Percentiles rank a stretch among this genome's conserved stretches.
phyloP scores from a whole-genome alignment of 2,329 filamentous ascomycete species.

The Fusarium sp. region DNA sequence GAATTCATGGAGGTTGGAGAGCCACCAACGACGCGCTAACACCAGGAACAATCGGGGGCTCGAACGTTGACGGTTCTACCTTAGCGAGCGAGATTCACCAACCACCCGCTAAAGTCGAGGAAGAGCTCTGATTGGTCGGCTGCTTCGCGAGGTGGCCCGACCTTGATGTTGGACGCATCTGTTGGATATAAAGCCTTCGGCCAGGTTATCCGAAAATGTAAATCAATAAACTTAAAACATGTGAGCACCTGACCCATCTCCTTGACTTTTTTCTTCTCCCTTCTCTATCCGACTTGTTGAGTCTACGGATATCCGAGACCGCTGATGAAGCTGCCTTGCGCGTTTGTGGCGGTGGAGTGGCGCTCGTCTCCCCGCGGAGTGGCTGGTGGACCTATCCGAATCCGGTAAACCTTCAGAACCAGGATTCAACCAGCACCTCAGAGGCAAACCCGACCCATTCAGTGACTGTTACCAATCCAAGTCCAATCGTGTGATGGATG shows the following conservation, averaged over 20 bases:
- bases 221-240: neutral
- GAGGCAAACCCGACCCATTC: conserved; percentile 15
- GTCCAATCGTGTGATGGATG: conserved; percentile 11
- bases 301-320: no score
- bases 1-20: conserved; percentile 47
- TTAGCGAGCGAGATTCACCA: conserved; percentile 25
- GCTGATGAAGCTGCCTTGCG: conserved; percentile 24
- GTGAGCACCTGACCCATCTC: no score
- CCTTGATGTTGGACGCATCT: conserved; percentile 6
- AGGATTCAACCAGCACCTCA: conserved; percentile 5
- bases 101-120: conserved; percentile 15
- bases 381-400: conserved; percentile 33
- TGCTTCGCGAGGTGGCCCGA: neutral
- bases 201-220: conserved; percentile 3
- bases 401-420: conserved; percentile 19
- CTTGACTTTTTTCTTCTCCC: no score
- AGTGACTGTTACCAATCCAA: conserved; percentile 1
- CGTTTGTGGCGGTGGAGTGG: conserved; percentile 41
- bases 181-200: conserved; percentile 6
- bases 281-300: no score
- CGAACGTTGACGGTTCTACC: conserved; percentile 10
- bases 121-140: conserved; percentile 22
- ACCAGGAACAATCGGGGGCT: conserved; percentile 35
- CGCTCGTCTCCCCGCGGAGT: conserved; percentile 13
- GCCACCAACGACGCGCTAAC: conserved; percentile 34